phyloP scores from a whole-genome alignment of 2,329 filamentous ascomycete species.

The Xylariaceae sp. region DNA sequence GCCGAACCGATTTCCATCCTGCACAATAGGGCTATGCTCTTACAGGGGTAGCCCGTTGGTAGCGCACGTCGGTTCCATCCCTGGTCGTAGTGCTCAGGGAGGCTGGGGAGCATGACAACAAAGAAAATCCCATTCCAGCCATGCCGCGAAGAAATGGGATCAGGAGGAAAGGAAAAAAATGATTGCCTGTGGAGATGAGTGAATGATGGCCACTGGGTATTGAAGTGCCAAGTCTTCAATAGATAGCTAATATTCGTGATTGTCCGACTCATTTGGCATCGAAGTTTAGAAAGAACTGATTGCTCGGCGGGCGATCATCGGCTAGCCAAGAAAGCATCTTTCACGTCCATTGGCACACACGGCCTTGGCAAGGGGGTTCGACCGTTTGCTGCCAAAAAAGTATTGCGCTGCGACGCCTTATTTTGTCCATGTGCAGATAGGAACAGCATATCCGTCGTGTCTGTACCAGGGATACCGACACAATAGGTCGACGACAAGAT shows the following conservation, averaged over 20 bases:
- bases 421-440: background rate
- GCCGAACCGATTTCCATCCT: background rate
- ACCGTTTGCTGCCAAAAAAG: background rate
- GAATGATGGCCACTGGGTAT: background rate
- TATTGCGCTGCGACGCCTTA: background rate
- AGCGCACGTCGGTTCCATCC: background rate
- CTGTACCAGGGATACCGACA: background rate
- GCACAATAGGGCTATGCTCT: background rate
- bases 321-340: background rate
- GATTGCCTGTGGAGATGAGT: background rate
- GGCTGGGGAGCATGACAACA: background rate
- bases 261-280: background rate
- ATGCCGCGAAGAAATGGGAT: background rate
- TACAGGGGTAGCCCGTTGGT: background rate
- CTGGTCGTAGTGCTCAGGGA: background rate
- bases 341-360: background rate
- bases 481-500: background rate
- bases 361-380: background rate
- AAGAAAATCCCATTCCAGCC: background rate
- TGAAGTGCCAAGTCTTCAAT: background rate
- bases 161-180: background rate
- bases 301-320: background rate
- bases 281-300: background rate
- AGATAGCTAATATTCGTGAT: background rate
- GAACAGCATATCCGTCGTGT: background rate